Percentiles rank a stretch among this genome's conserved stretches.
phyloP scores from a whole-genome alignment of 257 asterid species.

The Salvia miltiorrhiza region DNA sequence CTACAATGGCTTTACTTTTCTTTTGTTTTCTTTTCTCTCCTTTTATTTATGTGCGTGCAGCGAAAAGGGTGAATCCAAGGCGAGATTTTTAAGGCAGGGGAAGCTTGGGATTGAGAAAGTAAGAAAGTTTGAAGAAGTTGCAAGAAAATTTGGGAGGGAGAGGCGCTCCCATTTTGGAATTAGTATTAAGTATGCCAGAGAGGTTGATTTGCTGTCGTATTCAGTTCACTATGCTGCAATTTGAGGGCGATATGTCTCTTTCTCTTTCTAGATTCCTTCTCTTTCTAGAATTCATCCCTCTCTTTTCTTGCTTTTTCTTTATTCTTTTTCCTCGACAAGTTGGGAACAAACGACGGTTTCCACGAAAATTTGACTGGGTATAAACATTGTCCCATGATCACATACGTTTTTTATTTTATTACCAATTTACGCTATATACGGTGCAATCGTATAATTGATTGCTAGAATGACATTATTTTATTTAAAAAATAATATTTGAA shows the following conservation, averaged over 20 bases:
- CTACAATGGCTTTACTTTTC: neutral
- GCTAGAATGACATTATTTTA: neutral
- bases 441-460: too few relatives aligned
- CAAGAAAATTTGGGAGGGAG: constrained; percentile 19
- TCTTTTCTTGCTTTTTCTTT: neutral
- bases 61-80: neutral
- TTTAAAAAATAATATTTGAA: too few relatives aligned
- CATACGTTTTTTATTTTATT: too few relatives aligned
- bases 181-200: too few relatives aligned
- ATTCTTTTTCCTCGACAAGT: constrained; percentile 7
- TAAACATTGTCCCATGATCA: neutral
- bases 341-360: constrained; percentile 6
- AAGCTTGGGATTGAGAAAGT: constrained; percentile 12
- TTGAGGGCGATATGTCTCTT: neutral
- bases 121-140: constrained; percentile 7
- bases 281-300: neutral
- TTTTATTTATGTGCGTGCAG: neutral
- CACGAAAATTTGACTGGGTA: neutral
- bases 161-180: neutral
- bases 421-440: too few relatives aligned
- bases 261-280: constrained; percentile 3
- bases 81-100: neutral
- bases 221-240: constrained; percentile 7
- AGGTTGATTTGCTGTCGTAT: constrained; percentile 15
- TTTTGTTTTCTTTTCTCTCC: neutral